Evolutionary conservation across 106 monocot species (phyloP).

Genomic region (Gastrodia elata): DNA sequence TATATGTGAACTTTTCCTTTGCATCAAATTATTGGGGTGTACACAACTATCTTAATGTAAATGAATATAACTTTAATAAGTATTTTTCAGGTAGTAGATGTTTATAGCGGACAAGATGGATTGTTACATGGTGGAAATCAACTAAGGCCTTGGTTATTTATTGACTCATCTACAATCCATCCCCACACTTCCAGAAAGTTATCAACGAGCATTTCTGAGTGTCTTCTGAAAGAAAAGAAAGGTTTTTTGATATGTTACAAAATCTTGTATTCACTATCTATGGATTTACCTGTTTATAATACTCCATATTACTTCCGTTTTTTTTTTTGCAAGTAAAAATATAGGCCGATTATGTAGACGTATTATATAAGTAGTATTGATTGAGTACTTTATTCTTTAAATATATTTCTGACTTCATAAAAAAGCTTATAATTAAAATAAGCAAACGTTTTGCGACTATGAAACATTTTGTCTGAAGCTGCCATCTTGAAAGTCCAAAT

Average conservation of each 20-base stretch:
- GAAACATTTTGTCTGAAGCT: not conserved
- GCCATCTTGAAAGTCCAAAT: not conserved
- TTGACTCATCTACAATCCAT: conserved; percentile 93
- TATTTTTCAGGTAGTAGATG: conserved; percentile 77
- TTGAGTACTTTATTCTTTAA: not conserved
- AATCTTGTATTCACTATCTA: not conserved
- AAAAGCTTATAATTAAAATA: not conserved
- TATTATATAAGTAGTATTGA: not conserved
- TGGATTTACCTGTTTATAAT: not conserved
- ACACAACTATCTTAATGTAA: not conserved
- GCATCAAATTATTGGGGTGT: too few relatives aligned
- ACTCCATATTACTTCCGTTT: not conserved
- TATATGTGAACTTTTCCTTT: too few relatives aligned
- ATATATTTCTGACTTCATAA: not conserved
- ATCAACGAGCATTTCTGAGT: conserved; percentile 41
- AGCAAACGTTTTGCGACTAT: not conserved
- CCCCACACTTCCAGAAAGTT: conserved; percentile 84
- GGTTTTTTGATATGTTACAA: conserved; percentile 25
- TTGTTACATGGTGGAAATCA: conserved; percentile 31
- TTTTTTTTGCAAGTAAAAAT: not conserved
- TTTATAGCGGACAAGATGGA: conserved; percentile 73
- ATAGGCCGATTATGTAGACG: not conserved
- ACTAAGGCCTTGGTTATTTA: conserved; percentile 79
- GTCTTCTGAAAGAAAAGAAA: conserved; percentile 53
- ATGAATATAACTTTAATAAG: not conserved